Evolutionary conservation across 2,329 filamentous ascomycete genomes (phyloP).

Genomic region (Diaporthe caulivora): DNA sequence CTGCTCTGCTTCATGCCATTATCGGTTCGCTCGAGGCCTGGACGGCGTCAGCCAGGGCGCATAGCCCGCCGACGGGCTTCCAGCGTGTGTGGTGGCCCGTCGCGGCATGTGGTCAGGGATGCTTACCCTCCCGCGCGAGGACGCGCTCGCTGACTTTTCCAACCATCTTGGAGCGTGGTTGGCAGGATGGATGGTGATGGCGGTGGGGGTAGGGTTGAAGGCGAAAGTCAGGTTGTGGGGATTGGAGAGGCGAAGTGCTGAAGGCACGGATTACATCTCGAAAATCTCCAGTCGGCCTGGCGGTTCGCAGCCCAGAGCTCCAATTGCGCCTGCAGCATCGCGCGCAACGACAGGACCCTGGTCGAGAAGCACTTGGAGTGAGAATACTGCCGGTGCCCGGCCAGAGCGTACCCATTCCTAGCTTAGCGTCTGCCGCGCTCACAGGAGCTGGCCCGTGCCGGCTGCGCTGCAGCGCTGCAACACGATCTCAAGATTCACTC

Average conservation of each 20-base stretch:
- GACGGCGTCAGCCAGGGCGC: slow-evolving; percentile 32
- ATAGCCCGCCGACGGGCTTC: not conserved
- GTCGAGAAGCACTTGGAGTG: slow-evolving; percentile 28
- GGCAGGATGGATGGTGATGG: slow-evolving; percentile 43
- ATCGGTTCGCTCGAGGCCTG: slow-evolving; percentile 95
- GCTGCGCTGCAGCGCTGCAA: not conserved
- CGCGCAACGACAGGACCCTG: slow-evolving; percentile 31
- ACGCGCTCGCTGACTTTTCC: slow-evolving; percentile 76
- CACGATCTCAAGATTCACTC: not conserved
- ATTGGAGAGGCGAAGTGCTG: not conserved
- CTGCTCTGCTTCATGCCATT: slow-evolving; percentile 97
- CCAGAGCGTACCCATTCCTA: slow-evolving; percentile 41
- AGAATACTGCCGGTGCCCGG: slow-evolving; percentile 40
- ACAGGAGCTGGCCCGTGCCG: slow-evolving; percentile 9
- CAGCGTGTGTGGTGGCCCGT: slow-evolving; percentile 12
- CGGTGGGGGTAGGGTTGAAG: slow-evolving; percentile 21
- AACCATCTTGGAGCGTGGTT: slow-evolving; percentile 59
- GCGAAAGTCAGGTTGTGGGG: slow-evolving; percentile 20
- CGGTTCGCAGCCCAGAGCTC: slow-evolving; percentile 31
- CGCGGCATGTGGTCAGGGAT: not conserved
- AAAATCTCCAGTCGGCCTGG: slow-evolving; percentile 32
- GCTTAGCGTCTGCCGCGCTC: slow-evolving; percentile 6
- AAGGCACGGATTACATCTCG: slow-evolving; percentile 32
- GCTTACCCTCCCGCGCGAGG: slow-evolving; percentile 71
- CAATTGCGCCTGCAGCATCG: slow-evolving; percentile 32